phyloP scores from a whole-genome alignment of 1,284 basidiomycete species.

The Omphalotus olearius region DNA sequence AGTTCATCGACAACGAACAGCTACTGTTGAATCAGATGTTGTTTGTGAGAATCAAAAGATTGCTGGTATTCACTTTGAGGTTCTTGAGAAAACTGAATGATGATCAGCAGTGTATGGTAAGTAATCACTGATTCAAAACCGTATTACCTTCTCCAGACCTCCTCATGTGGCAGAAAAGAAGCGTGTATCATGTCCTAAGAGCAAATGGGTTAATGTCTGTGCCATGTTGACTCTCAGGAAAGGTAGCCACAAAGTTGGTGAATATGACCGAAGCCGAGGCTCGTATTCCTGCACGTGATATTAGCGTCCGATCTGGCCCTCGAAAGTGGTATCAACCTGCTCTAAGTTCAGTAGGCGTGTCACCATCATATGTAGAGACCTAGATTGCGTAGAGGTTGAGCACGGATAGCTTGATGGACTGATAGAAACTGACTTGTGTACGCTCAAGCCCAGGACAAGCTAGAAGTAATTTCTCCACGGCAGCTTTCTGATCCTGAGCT shows the following conservation, averaged over 20 bases:
- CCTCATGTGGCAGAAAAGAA: conserved; percentile 82
- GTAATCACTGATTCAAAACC: conserved; percentile 3
- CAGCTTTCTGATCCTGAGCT: conserved; percentile 82
- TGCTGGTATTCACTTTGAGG: conserved; percentile 42
- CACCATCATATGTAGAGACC: conserved; percentile 86
- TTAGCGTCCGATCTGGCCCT: not conserved
- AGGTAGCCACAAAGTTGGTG: conserved; percentile 63
- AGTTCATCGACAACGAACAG: conserved; percentile 84
- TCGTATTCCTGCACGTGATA: conserved; percentile 46
- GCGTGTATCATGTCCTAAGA: conserved; percentile 83
- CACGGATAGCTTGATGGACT: not conserved
- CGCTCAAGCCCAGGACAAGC: conserved; percentile 61
- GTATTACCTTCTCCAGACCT: conserved; percentile 70
- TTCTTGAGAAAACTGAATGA: conserved; percentile 62
- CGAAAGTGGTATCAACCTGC: conserved; percentile 35
- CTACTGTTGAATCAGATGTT: conserved; percentile 19
- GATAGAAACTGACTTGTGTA: conserved; percentile 41
- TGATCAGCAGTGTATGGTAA: conserved; percentile 8
- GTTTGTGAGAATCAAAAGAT: not conserved
- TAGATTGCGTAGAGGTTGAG: conserved; percentile 13
- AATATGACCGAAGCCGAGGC: conserved; percentile 67
- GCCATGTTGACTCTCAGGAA: not conserved
- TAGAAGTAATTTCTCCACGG: conserved; percentile 63
- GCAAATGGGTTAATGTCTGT: not conserved
- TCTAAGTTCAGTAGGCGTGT: conserved; percentile 71